Base-by-base conservation (phyloP, 345 rosid genomes). In the Eucalyptus sp. region DNA sequence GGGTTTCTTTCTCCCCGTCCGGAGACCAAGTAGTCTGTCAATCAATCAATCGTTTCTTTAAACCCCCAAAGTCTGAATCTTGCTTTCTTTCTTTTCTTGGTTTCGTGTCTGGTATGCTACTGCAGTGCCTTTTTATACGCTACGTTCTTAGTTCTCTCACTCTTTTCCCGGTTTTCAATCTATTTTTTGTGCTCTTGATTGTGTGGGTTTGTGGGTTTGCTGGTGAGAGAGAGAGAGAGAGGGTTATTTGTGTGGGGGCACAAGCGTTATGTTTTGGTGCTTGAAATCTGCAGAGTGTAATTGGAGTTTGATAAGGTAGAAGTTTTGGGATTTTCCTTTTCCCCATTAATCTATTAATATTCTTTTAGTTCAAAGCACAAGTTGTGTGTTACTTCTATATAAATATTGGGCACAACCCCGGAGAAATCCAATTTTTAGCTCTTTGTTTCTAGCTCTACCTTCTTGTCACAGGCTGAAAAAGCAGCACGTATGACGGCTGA, bases 401-500 rank as follows among this genome's bases (percentile, higher is more conserved):
- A 31, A 16, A 17, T 52, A 50, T 85, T 50, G 17, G 15, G 43
- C 80, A 68, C 80, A 33, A 68, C 80, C 44, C 81, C 10, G 13
- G 81, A 17, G 81, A 68, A 41, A 68, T 17, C 44, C 44, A 10
- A 71, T 68, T 71, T 17, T 20, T 33, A 33, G 44, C 22, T 68
- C 81, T 68, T 68, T 46, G 48, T 48, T 22, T 46, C 33, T 85
- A 85, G 86, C 52, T 85, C 86, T n/a, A 64, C n/a, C 49, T 86
- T 54, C 54, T 90, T 88, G 64, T 92, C 48, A 89, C 92, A 96
- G 99, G 95, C 94, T 60, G 94, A 96, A 87, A 96, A 92, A 92
- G 92, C 92, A 80, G 96, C 95, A 87, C 92, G 87, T 24, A 89
- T 96, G 93, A 97, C 95, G 94, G 96, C 97, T 68, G 94, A 96